Base-by-base conservation (phyloP, 2,329 filamentous ascomycete genomes). In the Stemphylium vesicarium region DNA sequence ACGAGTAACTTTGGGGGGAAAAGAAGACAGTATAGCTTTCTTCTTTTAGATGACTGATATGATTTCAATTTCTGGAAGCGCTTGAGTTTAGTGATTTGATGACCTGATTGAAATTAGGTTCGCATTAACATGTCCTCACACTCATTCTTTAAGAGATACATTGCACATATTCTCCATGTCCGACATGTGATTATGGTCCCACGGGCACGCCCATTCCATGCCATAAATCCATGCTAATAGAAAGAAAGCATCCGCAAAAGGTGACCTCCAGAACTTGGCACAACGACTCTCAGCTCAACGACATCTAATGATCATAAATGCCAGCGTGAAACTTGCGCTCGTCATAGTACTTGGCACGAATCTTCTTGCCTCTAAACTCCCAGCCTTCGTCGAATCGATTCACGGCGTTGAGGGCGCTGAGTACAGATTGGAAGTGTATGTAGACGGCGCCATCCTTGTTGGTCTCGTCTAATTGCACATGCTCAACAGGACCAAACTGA, bases 331-430 rank as follows among this genome's bases (percentile, higher is more conserved):
- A 99, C 66, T 85, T 90, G 39, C 94, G 91, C 5, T 81, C 81
- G 67, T 96, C 86, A 74, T 90, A 98, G 72, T 93, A 98, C 46
- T 83, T 85, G 0, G 93, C 91, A n/a, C 81, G 79, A 53, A 98
- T 96, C 10, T 83, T 81, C 72, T 96, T 96, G 4, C 91, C 93
- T 62, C 92, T 93, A 75, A 98, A 98, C 62, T 93, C 93, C 75
- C 96, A 98, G 48, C 92, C 87, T 13, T 92, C 92, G 68, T 96
- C 87, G 36, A 96, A 84, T 10, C 92, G 92, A 72, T 95, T 96
- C 45, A 98, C 91, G 46, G 94, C 91, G 65, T 92, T 84, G 53
- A 98, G 78, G 12, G 92, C 95, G 40, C 90, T 95, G 49, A 98
- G 81, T 66, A 88, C 85, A 63, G 89, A 90, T 2, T 91, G 94